phyloP scores from a whole-genome alignment of 1,139 yeast genomes.

The Pichia sp. region DNA sequence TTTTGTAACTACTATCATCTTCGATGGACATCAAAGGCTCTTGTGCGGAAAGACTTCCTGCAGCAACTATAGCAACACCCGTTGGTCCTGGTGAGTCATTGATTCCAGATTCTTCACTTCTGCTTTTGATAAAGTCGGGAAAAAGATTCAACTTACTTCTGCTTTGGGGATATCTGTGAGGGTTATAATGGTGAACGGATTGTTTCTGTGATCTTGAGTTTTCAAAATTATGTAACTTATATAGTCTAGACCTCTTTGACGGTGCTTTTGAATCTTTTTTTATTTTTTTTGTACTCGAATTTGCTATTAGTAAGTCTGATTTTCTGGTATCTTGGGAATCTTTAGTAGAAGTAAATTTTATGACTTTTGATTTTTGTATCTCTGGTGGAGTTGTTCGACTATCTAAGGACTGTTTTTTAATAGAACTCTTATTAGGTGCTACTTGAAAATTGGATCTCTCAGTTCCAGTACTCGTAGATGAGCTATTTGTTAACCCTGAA shows the following conservation, averaged over 20 bases:
- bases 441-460: no score
- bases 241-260: constrained; percentile 36
- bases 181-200: constrained; percentile 34
- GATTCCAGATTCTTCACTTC: constrained; percentile 3
- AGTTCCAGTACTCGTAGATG: no score
- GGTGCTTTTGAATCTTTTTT: constrained; percentile 14
- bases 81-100: background rate
- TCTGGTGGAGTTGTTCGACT: background rate
- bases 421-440: no score
- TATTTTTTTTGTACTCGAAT: constrained; percentile 7
- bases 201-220: constrained; percentile 14
- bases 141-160: constrained; percentile 37
- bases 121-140: constrained; percentile 25
- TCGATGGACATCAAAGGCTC: constrained; percentile 1
- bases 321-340: constrained; percentile 10
- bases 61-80: background rate
- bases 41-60: background rate
- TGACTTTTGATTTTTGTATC: constrained; percentile 3
- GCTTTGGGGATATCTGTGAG: constrained; percentile 38
- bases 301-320: constrained; percentile 7
- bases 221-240: constrained; percentile 31
- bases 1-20: constrained; percentile 11
- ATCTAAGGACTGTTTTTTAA: no score
- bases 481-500: no score
- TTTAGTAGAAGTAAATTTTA: constrained; percentile 12